Conservation (phyloP, 441 rosid genomes). For the Aquilaria agallochum region DNA sequence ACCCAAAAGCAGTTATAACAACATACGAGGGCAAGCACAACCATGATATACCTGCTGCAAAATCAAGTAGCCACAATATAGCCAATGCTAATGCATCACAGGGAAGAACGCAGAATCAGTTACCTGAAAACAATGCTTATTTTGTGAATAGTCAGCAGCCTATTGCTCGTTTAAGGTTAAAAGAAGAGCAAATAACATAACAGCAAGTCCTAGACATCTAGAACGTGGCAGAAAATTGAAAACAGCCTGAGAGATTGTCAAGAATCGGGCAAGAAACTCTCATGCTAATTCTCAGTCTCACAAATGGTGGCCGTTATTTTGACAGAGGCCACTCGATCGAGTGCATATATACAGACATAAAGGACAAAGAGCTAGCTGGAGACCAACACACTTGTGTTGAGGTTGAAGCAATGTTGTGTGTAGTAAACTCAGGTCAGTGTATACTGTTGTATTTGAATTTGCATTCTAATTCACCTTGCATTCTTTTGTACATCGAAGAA, state of each 20-base stretch:
- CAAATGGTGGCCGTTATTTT: conserved; percentile 23
- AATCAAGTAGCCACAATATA: conserved; percentile 57
- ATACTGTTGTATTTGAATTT: conserved; percentile 17
- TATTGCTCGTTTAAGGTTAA: conserved; percentile 47
- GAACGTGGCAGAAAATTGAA: conserved; percentile 4
- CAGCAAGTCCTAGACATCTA: background rate
- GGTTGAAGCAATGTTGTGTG: conserved; percentile 19
- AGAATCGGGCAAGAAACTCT: conserved; percentile 9
- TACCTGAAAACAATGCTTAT: conserved; percentile 23
- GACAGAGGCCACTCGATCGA: conserved; percentile 16
- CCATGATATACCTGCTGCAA: conserved; percentile 74
- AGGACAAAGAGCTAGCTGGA: conserved; percentile 7
- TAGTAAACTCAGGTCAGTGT: conserved; percentile 23
- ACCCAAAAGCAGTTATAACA: conserved; percentile 74
- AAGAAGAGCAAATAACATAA: conserved; percentile 67
- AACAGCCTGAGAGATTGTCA: background rate
- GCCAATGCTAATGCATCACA: conserved; percentile 39
- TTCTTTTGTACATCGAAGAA: conserved; percentile 46
- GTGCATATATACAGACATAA: conserved; percentile 5
- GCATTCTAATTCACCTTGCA: conserved; percentile 22
- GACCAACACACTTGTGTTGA: conserved; percentile 14
- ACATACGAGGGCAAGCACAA: conserved; percentile 87
- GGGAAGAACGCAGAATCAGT: conserved; percentile 27
- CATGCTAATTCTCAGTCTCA: conserved; percentile 11
- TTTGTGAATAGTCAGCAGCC: conserved; percentile 38